Base-by-base conservation (phyloP, 163 green algal genomes). In the Scenedesmus sp. region DNA sequence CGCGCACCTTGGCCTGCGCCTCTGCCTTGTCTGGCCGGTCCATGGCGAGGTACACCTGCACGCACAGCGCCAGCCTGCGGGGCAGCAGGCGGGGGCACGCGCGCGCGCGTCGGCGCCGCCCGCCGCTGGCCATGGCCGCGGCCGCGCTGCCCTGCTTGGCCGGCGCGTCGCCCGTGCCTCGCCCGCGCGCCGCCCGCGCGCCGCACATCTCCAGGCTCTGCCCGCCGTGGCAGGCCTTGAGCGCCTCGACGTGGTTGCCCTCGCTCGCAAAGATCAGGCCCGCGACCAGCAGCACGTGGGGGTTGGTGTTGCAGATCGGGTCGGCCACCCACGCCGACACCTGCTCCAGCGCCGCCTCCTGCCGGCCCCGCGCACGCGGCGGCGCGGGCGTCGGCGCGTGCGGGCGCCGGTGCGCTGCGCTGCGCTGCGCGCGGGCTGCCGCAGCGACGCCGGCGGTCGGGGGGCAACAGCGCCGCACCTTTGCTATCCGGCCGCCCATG, bases 31-130 rank as follows among this genome's bases (percentile, higher is more conserved):
- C 96, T 5, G 83, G 10, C 1, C 96, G 85, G 85, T 99, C 90
- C 85, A 99, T 97, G 45, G 93, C 92, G 1, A 99, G 86, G 78
- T 95, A 95, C 7, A 94, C 60, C 76, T 98, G 93, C 36, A 97
- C 87, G 67, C 84, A 90, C 28, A 92, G 66, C 14, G 85, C 84
- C 63, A 80, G 70, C 73, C 66, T 81, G 75, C n/a, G 42, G 13
- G 4, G 39, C 39, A n/a, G n/a, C n/a, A n/a, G n/a, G n/a, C n/a
- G n/a, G n/a, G n/a, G n/a, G n/a, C n/a, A n/a, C n/a, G n/a, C n/a
- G n/a, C n/a, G n/a, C n/a, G n/a, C n/a, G n/a, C n/a, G n/a, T n/a
- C n/a, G n/a, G n/a, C n/a, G n/a, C n/a, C n/a, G n/a, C n/a, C n/a
- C n/a, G n/a, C n/a, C n/a, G n/a, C n/a, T n/a, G n/a, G n/a, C n/a